A percentile compares a stretch with the other conserved stretches of the same genome.
These are phyloP conservation scores for Fusarium protoensiforme DNA, from an alignment of 2,329 filamentous ascomycete species.

Conservation along the genomic window DNA sequence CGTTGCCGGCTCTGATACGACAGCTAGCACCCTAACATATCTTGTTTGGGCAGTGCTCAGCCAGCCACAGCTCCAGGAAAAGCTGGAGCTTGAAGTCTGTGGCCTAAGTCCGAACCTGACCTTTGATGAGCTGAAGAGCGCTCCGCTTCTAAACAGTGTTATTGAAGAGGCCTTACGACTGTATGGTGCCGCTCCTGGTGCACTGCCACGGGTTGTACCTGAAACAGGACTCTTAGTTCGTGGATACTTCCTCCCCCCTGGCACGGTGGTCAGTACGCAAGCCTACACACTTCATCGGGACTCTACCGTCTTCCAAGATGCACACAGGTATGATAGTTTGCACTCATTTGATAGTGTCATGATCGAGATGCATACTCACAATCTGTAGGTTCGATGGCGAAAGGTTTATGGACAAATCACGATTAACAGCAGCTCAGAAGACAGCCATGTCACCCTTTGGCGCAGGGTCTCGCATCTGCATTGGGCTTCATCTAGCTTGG, in stretches of 20 bases:
- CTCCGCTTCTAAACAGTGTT: conserved; percentile 10
- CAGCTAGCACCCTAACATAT: conserved; percentile 22
- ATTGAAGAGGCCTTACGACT: conserved; percentile 25
- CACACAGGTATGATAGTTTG: background rate
- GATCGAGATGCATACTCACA: background rate
- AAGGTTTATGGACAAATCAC: background rate
- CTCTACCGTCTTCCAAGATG: background rate
- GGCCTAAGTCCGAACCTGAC: background rate
- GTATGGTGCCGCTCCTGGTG: conserved; percentile 27
- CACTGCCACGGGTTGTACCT: conserved; percentile 9
- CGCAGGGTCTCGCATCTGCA: conserved; percentile 13
- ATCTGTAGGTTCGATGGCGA: background rate
- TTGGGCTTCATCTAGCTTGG: conserved; percentile 26
- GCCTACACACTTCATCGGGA: conserved; percentile 21
- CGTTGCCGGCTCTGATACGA: conserved; percentile 20
- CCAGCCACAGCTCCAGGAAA: background rate
- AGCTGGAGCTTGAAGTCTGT: conserved; percentile 8
- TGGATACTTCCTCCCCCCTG: background rate
- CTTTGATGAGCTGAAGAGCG: background rate
- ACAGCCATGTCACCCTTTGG: conserved; percentile 14
- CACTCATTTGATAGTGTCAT: background rate
- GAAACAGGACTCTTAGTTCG: background rate
- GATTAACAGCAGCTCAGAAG: background rate
- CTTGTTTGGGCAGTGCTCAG: conserved; percentile 24
- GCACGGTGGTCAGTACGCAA: conserved; percentile 15